Conservation (phyloP, 2,329 filamentous ascomycete genomes). For the Fusarium illudens region DNA sequence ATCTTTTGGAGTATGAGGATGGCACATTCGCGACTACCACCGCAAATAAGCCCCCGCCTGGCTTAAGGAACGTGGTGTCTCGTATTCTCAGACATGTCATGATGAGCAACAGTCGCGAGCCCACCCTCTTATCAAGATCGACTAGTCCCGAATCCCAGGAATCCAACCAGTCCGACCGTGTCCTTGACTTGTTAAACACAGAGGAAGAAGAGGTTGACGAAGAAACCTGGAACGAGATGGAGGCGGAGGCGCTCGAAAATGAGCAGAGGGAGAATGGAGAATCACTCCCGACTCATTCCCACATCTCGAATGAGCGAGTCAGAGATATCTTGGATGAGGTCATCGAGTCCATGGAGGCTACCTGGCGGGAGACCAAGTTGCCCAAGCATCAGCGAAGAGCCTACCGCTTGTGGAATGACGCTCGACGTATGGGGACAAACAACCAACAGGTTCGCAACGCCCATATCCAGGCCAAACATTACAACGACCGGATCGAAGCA, state of each 20-base stretch:
- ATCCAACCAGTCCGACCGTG: slow-evolving; percentile 9
- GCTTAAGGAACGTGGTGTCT: slow-evolving; percentile 55
- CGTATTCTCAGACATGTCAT: slow-evolving; percentile 53
- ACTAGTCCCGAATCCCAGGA: slow-evolving; percentile 6
- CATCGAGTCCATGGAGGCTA: slow-evolving; percentile 58
- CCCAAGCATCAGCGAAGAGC: slow-evolving; percentile 65
- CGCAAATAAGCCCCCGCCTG: slow-evolving; percentile 48
- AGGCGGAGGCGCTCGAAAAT: slow-evolving; percentile 47
- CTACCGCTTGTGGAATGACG: slow-evolving; percentile 67
- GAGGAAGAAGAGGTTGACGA: slow-evolving; percentile 54
- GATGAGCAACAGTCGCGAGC: slow-evolving; percentile 35
- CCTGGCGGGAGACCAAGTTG: slow-evolving; percentile 68
- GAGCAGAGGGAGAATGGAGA: slow-evolving; percentile 1
- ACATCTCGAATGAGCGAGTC: slow-evolving; percentile 55
- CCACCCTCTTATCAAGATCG: slow-evolving; percentile 20
- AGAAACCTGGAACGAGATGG: slow-evolving; percentile 68
- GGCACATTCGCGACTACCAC: slow-evolving; percentile 41
- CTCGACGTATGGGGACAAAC: slow-evolving; percentile 53
- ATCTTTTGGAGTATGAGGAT: slow-evolving; percentile 28
- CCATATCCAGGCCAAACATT: slow-evolving; percentile 51
- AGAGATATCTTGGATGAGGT: slow-evolving; percentile 61
- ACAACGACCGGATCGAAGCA: slow-evolving; percentile 63
- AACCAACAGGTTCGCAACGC: slow-evolving; percentile 54
- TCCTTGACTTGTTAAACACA: slow-evolving; percentile 29
- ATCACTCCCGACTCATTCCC: slow-evolving; percentile 1